Evolutionary conservation across 305 asterid species (phyloP).

Genomic region (Solanum hybrid): DNA sequence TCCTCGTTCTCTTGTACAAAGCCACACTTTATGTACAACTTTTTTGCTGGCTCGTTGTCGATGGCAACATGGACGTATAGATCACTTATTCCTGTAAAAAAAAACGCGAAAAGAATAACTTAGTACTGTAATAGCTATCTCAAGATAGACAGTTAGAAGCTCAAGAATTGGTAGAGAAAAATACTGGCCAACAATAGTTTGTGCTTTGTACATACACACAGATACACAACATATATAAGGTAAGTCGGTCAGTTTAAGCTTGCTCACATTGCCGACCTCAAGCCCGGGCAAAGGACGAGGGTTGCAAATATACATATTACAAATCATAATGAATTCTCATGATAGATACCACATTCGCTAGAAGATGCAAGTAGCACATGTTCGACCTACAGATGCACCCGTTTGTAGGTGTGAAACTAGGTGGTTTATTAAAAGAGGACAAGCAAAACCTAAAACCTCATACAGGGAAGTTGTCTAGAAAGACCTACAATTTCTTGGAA

Average conservation of each 20-base stretch:
- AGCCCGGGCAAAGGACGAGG: neutral
- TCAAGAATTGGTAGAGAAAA: neutral
- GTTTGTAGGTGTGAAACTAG: neutral
- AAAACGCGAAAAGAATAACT: neutral
- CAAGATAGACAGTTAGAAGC: neutral
- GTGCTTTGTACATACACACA: neutral
- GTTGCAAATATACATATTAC: too few relatives aligned
- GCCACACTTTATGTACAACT: constrained; percentile 72
- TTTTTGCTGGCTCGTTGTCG: constrained; percentile 75
- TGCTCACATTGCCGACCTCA: neutral
- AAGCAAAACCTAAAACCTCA: neutral
- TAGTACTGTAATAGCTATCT: neutral
- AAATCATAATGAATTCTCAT: neutral
- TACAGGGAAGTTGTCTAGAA: neutral
- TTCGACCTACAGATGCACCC: neutral
- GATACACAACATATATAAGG: neutral
- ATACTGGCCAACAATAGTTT: neutral
- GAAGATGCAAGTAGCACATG: neutral
- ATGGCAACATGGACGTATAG: constrained; percentile 86
- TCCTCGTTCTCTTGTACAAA: constrained; percentile 72
- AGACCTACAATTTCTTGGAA: neutral
- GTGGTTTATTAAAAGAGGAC: neutral
- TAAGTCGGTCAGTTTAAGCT: neutral
- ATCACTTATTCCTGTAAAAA: constrained; percentile 70
- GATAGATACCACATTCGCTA: neutral